A percentile compares a stretch with the other conserved stretches of the same genome.
Evolutionary conservation across 129 eudicot species (phyloP).

Genomic region (Arctium minus): DNA sequence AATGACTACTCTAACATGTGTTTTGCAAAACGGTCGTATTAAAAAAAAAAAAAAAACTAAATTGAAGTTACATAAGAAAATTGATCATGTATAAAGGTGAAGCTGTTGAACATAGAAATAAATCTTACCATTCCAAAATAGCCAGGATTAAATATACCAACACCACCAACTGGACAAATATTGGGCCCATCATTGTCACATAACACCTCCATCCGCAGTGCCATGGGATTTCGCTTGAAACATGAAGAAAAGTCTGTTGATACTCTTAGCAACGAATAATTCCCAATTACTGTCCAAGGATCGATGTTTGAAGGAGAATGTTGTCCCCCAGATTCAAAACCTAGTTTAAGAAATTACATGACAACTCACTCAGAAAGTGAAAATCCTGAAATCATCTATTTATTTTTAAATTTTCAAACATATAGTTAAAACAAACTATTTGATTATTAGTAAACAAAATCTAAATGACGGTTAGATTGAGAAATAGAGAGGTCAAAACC

Average conservation of each 20-base stretch:
- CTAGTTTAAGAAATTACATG: conserved; percentile 33
- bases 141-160: conserved; percentile 94
- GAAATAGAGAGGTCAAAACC: no score
- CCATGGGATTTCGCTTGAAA: conserved; percentile 66
- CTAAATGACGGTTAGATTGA: neutral
- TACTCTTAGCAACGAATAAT: conserved; percentile 49
- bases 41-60: no score
- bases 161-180: conserved; percentile 79
- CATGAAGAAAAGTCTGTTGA: conserved; percentile 78
- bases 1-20: no score
- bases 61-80: no score
- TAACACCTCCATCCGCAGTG: conserved; percentile 77
- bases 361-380: neutral
- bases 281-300: conserved; percentile 88
- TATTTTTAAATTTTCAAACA: neutral
- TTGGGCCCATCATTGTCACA: conserved; percentile 46
- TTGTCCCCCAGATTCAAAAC: conserved; percentile 95
- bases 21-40: no score
- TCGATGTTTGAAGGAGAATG: conserved; percentile 71
- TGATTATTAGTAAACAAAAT: neutral
- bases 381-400: neutral
- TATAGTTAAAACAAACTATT: neutral
- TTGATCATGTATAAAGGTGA: neutral
- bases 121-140: conserved; percentile 91
- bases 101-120: no score